Base-by-base conservation (phyloP, 345 rosid genomes). In the Conringia planisiliqua region DNA sequence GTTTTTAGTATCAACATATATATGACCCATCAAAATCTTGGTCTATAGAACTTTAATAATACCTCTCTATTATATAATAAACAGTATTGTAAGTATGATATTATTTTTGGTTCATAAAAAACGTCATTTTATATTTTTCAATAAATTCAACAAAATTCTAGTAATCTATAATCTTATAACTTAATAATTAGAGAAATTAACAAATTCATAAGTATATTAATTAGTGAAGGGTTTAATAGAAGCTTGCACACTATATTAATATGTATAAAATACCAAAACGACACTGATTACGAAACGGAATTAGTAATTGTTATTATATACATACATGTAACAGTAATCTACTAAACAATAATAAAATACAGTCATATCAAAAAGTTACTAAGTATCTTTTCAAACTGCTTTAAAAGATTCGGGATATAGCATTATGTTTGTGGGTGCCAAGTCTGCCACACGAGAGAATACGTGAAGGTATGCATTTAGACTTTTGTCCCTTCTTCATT, bases 371-470 rank as follows among this genome's bases (percentile, higher is more conserved):
- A 40, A 68, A 38, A 16, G 20, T 69, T 18, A 20, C 55, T 20
- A 10, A 22, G 24, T 18, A 48, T 48, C 36, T 24, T 24, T 60
- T 7, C 27, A 7, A n/a, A 35, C 48, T 47, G 75, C 38, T 35
- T 59, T 59, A 71, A 35, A 35, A 47, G 75, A 46, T 58, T 44
- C 36, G 47, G 17, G 55, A 18, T 35, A 35, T 35, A 32, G 38
- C 48, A 71, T 4, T 70, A 58, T 58, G 63, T 35, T 17, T n/a
- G 62, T 30, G 39, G 24, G 40, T 56, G 62, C 62, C 24, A 58
- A 58, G 42, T 35, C 62, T 32, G 66, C 44, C 74, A 71, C 67
- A 59, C n/a, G 48, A 59, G 46, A 27, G 35, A 47, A 46, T 61
- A 59, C 58, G 43, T 58, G 42, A 58, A n/a, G 24, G 18, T 55